Percentiles rank a stretch among this genome's conserved stretches.
Evolutionary conservation across 164 flowering plant species (phyloP).

Genomic region (Echeveria elegans): DNA sequence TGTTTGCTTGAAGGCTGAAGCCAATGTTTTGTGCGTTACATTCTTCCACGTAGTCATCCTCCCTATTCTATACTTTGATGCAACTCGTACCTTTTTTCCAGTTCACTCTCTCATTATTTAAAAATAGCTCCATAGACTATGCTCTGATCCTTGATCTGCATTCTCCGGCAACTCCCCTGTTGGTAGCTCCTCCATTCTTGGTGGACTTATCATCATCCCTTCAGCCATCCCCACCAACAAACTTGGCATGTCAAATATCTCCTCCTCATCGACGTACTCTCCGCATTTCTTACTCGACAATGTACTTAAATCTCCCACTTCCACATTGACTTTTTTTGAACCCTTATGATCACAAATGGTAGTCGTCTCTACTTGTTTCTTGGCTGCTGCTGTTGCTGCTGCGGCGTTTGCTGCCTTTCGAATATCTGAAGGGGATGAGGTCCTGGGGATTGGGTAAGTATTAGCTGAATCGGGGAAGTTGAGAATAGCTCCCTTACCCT

Average conservation of each 20-base stretch:
- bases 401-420: constrained; percentile 11
- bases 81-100: background rate
- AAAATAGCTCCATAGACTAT: constrained; percentile 38
- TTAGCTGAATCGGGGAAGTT: constrained; percentile 43
- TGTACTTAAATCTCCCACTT: background rate
- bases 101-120: background rate
- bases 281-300: background rate
- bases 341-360: background rate
- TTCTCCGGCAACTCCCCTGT: constrained; percentile 28
- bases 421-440: constrained; percentile 38
- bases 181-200: constrained; percentile 32
- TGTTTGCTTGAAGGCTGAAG: too few relatives aligned
- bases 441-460: constrained; percentile 34
- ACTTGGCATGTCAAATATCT: constrained; percentile 43
- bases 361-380: background rate
- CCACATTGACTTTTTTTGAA: background rate
- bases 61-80: background rate
- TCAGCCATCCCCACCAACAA: constrained; percentile 52
- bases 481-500: constrained; percentile 37
- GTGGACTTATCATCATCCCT: constrained; percentile 52
- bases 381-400: constrained; percentile 4
- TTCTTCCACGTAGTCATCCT: background rate
- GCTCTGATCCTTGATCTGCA: constrained; percentile 6
- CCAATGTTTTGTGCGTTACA: background rate
- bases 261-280: constrained; percentile 45